Evolutionary conservation across 768 basidiomycete species (phyloP).

Genomic region (Naganishia vaughanmartiniae): DNA sequence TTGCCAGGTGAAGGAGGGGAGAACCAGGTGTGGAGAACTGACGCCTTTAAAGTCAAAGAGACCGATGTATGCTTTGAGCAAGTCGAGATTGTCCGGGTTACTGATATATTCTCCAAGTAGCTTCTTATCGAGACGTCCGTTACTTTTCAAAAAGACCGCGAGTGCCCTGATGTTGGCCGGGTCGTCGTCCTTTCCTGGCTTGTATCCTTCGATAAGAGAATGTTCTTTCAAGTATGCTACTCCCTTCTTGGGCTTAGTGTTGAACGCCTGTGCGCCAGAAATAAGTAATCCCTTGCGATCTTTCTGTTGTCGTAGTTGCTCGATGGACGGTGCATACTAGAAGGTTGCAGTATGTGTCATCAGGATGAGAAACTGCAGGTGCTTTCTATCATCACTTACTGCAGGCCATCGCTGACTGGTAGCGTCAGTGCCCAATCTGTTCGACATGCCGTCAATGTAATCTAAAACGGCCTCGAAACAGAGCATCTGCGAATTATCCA

Average conservation of each 20-base stretch:
- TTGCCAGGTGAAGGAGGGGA: not conserved
- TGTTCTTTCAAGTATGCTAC: slow-evolving; percentile 89
- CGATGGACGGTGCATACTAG: slow-evolving; percentile 51
- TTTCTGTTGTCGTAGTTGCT: slow-evolving; percentile 66
- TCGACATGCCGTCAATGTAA: slow-evolving; percentile 83
- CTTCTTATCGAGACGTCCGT: slow-evolving; percentile 83
- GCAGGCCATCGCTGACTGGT: slow-evolving; percentile 62
- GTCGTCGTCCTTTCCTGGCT: slow-evolving; percentile 35
- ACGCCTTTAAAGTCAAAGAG: slow-evolving; percentile 84
- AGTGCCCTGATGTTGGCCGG: slow-evolving; percentile 52
- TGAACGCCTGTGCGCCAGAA: slow-evolving; percentile 80
- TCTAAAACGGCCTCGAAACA: slow-evolving; percentile 82
- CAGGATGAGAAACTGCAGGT: not conserved
- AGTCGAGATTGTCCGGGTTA: slow-evolving; percentile 75
- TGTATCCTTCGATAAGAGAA: slow-evolving; percentile 62
- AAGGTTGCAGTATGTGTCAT: not conserved
- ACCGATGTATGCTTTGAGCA: slow-evolving; percentile 80
- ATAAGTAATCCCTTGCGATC: slow-evolving; percentile 82
- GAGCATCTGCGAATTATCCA: slow-evolving; percentile 73
- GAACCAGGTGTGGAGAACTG: not conserved
- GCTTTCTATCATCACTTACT: slow-evolving; percentile 51
- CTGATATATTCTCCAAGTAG: slow-evolving; percentile 90
- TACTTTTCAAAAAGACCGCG: slow-evolving; percentile 80
- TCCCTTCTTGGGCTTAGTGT: slow-evolving; percentile 85
- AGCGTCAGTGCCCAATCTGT: slow-evolving; percentile 53